Evolutionary conservation across 495 filamentous ascomycete species (phyloP), one percentile per base, ranked within the genome.

Genomic region (Hypoxylon cercidicola): DNA sequence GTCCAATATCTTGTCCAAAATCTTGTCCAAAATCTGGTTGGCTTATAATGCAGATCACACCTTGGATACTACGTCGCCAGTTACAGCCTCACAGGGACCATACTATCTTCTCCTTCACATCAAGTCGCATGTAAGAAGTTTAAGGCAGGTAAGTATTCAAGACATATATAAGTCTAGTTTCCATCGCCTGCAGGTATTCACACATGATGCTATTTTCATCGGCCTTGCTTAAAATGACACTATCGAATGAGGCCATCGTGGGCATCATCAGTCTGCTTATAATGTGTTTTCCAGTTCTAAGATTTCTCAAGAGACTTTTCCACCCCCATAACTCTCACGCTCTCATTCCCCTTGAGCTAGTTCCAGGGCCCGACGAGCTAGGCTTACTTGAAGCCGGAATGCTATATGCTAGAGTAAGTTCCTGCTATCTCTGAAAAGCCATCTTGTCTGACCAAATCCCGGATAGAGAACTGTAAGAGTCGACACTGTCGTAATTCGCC

Each of bases 21-120:
- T 55, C 50, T 55, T 49, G 60, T 55, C 41, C 58, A 61, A 54
- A 54, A 40, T 54, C 58, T 55, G 4, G 52, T 8, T 50, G 15
- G 9, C 40, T n/a, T 28, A 7, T 7, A 28, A 28, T 28, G 25
- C 25, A 28, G n/a, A 8, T 9, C 34, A 37, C 25, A 7, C 25
- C 25, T 3, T 3, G 25, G 25, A 28, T n/a, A 28, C 7, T 28
- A 3, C 25, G 25, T 28, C 25, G 25, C 7, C 25, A 28, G 25
- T 28, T 28, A 28, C 25, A 28, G 25, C 25, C 7, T 28, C 7
- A 7, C 25, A 28, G n/a, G n/a, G n/a, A n/a, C n/a, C n/a, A n/a
- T n/a, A n/a, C n/a, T n/a, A n/a, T n/a, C n/a, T 28, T 28, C 25
- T 28, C 7, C 25, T 28, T 7, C 3, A 7, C 7, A 28, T 28